Percentiles rank a stretch among this genome's conserved stretches.
Evolutionary conservation across 2,329 filamentous ascomycete species (phyloP).

Genomic region (Chaetomiaceae sp.): DNA sequence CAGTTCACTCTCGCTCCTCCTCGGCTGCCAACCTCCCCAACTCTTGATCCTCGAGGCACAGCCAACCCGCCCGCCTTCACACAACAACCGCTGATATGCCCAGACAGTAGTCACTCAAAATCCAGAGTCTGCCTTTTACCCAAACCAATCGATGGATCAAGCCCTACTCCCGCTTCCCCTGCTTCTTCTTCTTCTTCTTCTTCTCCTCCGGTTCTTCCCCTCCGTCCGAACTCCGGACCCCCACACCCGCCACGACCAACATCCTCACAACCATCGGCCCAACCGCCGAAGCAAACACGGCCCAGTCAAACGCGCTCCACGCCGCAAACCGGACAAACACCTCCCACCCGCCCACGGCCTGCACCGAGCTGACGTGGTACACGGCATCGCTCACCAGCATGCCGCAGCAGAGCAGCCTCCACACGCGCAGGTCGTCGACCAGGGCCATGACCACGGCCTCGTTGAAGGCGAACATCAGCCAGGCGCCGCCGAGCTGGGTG

Average conservation of each 20-base stretch:
- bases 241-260: constrained; percentile 30
- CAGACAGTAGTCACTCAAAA: no score
- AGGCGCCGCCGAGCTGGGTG: constrained; percentile 31
- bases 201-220: no score
- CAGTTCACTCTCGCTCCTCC: no score
- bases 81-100: no score
- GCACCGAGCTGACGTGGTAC: constrained; percentile 30
- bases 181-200: neutral
- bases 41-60: no score
- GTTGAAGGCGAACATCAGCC: constrained; percentile 37
- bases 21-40: no score
- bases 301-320: constrained; percentile 32
- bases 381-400: constrained; percentile 36
- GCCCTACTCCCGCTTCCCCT: constrained; percentile 1
- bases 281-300: constrained; percentile 28
- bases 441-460: constrained; percentile 35
- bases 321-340: constrained; percentile 23
- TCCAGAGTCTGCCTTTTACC: no score
- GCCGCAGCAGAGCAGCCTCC: constrained; percentile 34
- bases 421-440: constrained; percentile 33
- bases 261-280: constrained; percentile 31
- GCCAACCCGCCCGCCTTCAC: no score
- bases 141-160: neutral
- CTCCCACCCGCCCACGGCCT: constrained; percentile 35
- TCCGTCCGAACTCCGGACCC: no score